A percentile compares a stretch with the other conserved stretches of the same genome.
phyloP scores from a whole-genome alignment of 148 eudicot species.

The Rhododendron griersonianum region DNA sequence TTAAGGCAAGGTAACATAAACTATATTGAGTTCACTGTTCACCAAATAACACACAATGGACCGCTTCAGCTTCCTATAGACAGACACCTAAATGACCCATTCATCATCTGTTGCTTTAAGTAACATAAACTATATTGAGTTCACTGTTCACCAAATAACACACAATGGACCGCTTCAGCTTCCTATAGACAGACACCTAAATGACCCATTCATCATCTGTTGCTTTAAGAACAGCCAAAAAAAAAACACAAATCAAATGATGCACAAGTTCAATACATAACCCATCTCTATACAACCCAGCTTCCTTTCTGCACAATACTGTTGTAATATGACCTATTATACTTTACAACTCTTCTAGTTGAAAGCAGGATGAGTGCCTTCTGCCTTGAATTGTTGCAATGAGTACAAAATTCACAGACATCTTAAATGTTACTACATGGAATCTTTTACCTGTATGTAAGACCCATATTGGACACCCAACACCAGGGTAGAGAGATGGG shows the following conservation, averaged over 20 bases:
- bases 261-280: background rate
- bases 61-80: background rate
- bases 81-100: background rate
- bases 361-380: background rate
- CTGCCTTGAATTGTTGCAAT: background rate
- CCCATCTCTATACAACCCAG: background rate
- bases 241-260: background rate
- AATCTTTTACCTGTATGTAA: background rate
- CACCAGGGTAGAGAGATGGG: background rate
- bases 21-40: background rate
- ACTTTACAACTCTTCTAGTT: background rate
- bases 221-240: background rate
- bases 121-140: background rate
- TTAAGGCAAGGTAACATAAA: background rate
- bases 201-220: background rate
- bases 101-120: background rate
- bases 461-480: background rate
- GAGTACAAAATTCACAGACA: background rate
- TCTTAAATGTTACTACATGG: background rate
- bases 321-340: background rate
- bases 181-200: background rate
- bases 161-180: background rate
- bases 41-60: background rate
- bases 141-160: background rate
- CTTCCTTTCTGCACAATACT: background rate